A percentile compares a stretch with the other conserved stretches of the same genome.
Conservation (phyloP, 371 early-diverging fungal species). For the Coemansia sp. region DNA sequence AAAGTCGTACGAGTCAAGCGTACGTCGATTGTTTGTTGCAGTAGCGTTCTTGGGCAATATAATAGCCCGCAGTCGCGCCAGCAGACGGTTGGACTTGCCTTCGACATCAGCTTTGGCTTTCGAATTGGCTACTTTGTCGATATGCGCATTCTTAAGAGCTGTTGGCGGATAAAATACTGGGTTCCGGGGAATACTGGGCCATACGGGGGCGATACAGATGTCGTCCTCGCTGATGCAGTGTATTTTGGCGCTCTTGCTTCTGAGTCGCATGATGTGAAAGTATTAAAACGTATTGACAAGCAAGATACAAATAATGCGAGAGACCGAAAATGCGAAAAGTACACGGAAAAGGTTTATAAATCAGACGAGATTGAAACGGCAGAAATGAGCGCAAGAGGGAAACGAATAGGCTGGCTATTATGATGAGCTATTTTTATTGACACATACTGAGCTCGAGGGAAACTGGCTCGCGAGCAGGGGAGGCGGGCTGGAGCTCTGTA, state of each 20-base stretch:
- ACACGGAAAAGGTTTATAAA: background rate
- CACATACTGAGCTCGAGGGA: background rate
- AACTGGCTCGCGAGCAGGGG: background rate
- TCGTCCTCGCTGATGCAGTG: slow-evolving; percentile 1
- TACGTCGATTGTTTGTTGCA: background rate
- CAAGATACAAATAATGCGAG: too few relatives aligned
- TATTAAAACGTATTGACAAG: too few relatives aligned
- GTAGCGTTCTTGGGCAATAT: slow-evolving; percentile 15
- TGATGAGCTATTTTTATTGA: background rate
- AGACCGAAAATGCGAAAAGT: background rate
- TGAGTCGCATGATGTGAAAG: background rate
- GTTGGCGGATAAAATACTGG: slow-evolving; percentile 50
- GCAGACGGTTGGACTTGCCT: slow-evolving; percentile 17
- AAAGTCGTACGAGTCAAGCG: background rate
- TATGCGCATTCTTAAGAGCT: background rate
- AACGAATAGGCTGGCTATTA: background rate
- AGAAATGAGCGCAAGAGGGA: background rate
- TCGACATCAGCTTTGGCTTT: background rate
- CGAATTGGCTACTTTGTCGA: background rate
- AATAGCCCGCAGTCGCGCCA: slow-evolving; percentile 30
- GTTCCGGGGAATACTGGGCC: slow-evolving; percentile 22
- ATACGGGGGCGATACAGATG: background rate
- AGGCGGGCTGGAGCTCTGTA: background rate
- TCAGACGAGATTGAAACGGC: background rate
- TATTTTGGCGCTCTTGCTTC: slow-evolving; percentile 1